Evolutionary conservation across 2,329 filamentous ascomycete genomes (phyloP), one percentile per base, ranked within the genome.

Genomic region (Venturia aucupariae): DNA sequence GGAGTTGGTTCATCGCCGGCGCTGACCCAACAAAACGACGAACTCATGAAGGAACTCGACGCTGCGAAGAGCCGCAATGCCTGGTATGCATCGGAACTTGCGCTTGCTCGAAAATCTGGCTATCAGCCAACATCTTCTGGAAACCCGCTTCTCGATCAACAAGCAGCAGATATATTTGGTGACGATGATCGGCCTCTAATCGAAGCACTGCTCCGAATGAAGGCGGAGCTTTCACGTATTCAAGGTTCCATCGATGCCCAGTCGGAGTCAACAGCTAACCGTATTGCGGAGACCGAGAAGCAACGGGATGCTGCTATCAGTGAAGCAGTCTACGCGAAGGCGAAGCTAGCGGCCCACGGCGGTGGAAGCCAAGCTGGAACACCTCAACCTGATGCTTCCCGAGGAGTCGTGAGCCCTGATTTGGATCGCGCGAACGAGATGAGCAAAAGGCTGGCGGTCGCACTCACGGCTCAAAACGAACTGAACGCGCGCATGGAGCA

Each of bases 51-150:
- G 73, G 94, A 99, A 73, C 81, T 99, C 2, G 93, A 99, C 72
- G 82, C 86, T 10, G 84, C 88, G 3, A 90, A 90, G 71, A 94
- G 89, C 71, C 86, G 90, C 62, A 97, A 96, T 76, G 93, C 93
- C 0, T 99, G 94, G 94, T 97, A 96, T 75, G 91, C 92, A 8
- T 97, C 93, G 0, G 94, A 99, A 76, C 81, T 99, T 57, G 91
- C 96, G 65, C 80, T 99, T 67, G 95, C 94, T 7, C 86, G 90
- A 61, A 96, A 96, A 76, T 86, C 90, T 48, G 94, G 94, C 5
- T 99, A 97, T 71, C 82, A 86, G 7, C 84, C 90, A 19, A 91
- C 85, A 67, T 55, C 65, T 38, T 57, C 55, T 30, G 55, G 54
- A n/a, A 90, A 85, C 71, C 86, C 90, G 17, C 81, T 86, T 0